Percentiles rank a stretch among this genome's conserved stretches.
These are phyloP conservation scores for Trametes villosa DNA, from an alignment of 768 basidiomycete genomes.

Conservation along the genomic window DNA sequence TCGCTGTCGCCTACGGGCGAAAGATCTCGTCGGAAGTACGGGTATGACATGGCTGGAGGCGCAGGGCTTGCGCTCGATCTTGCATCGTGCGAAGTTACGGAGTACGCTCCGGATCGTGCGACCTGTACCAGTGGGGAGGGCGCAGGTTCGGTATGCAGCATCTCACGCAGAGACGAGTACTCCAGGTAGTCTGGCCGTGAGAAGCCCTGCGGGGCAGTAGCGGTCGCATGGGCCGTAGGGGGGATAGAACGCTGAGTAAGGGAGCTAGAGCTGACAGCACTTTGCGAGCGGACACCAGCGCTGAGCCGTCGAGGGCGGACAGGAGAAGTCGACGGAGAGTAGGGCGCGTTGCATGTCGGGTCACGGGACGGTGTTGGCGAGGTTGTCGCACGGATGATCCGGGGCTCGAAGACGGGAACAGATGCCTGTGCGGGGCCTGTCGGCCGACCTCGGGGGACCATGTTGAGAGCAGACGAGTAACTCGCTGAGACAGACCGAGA, in stretches of 20 bases:
- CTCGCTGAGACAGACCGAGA: conserved; percentile 24
- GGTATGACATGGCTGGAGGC: conserved; percentile 26
- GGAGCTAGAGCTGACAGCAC: conserved; percentile 15
- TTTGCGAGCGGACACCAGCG: conserved; percentile 33
- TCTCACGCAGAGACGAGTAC: conserved; percentile 71
- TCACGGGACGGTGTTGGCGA: conserved; percentile 38
- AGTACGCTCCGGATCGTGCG: conserved; percentile 3
- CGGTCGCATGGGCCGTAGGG: conserved; percentile 7
- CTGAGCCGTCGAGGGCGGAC: conserved; percentile 53
- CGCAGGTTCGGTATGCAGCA: conserved; percentile 58
- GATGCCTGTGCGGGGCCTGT: conserved; percentile 12
- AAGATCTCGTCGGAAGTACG: conserved; percentile 32
- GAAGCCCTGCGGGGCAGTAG: conserved; percentile 45
- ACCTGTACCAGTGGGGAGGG: conserved; percentile 40
- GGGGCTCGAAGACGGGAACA: conserved; percentile 45
- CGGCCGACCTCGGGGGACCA: conserved; percentile 14
- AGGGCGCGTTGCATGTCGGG: conserved; percentile 25
- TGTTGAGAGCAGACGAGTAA: conserved; percentile 25
- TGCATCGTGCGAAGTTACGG: conserved; percentile 12
- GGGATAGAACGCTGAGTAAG: conserved; percentile 14
- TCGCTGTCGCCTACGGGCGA: conserved; percentile 58
- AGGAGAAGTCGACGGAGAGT: conserved; percentile 45
- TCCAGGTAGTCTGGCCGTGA: conserved; percentile 77
- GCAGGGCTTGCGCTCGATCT: conserved; percentile 19
- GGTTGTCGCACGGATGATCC: conserved; percentile 65